Conservation (phyloP, 2,329 filamentous ascomycete species). For the Claviceps arundinis region DNA sequence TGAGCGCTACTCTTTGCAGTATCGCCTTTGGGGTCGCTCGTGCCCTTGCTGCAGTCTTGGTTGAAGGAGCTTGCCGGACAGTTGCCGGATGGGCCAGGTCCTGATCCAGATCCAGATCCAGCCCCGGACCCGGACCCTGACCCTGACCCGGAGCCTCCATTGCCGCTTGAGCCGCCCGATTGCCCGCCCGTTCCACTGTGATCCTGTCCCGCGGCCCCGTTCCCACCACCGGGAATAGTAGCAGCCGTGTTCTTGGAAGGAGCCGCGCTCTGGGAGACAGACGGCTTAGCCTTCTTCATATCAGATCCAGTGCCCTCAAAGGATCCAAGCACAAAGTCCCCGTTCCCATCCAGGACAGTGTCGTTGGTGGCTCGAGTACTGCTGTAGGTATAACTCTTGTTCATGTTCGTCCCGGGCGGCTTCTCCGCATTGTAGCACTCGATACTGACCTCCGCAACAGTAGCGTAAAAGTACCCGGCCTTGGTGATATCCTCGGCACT, state of each 20-base stretch:
- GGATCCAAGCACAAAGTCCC: slow-evolving; percentile 63
- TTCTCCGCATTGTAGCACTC: slow-evolving; percentile 62
- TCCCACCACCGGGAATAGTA: slow-evolving; percentile 18
- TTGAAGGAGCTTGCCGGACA: slow-evolving; percentile 27
- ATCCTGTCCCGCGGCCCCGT: slow-evolving; percentile 13
- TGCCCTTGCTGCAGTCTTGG: slow-evolving; percentile 22
- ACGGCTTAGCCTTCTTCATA: slow-evolving; percentile 37
- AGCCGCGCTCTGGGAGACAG: slow-evolving; percentile 9
- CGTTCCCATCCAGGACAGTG: slow-evolving; percentile 62
- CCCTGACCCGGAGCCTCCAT: slow-evolving; percentile 14
- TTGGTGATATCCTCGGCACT: slow-evolving; percentile 59
- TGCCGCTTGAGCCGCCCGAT: neutral
- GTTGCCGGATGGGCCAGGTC: slow-evolving; percentile 8
- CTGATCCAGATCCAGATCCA: no score
- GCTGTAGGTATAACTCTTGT: slow-evolving; percentile 65
- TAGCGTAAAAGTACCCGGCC: slow-evolving; percentile 80
- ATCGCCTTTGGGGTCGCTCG: slow-evolving; percentile 10
- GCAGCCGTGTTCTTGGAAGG: slow-evolving; percentile 12
- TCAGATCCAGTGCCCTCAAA: slow-evolving; percentile 71
- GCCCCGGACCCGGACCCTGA: slow-evolving; percentile 4
- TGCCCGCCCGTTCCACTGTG: slow-evolving; percentile 4
- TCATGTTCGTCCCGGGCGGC: slow-evolving; percentile 53
- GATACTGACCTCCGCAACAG: slow-evolving; percentile 63
- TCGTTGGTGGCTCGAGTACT: slow-evolving; percentile 53
- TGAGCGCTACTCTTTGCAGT: slow-evolving; percentile 19